These are phyloP conservation scores for Globisporangium mamillatum DNA, from an alignment of 352 stramenopile genomes.

Conservation along the genomic window DNA sequence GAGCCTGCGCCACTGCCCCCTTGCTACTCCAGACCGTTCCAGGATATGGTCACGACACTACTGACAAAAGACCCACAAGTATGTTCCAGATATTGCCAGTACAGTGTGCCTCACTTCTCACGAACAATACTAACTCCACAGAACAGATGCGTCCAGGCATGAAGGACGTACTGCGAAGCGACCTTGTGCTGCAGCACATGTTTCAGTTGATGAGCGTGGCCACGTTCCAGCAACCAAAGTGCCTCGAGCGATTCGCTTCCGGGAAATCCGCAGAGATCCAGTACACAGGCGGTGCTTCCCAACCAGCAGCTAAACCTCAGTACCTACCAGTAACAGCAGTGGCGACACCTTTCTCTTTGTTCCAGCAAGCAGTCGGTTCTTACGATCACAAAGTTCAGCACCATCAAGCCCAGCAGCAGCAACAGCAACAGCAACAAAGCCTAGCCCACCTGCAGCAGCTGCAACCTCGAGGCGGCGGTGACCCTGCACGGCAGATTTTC, in stretches of 20 bases:
- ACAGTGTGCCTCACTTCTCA: neutral
- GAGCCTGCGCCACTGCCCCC: conserved; percentile 26
- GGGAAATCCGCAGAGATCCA: neutral
- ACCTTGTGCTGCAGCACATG: conserved; percentile 30
- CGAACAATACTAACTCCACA: neutral
- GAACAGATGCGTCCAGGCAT: conserved; percentile 27
- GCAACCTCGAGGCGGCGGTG: conserved; percentile 3
- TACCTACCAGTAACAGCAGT: neutral
- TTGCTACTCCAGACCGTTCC: conserved; percentile 31
- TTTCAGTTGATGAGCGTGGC: conserved; percentile 28
- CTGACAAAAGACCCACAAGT: conserved; percentile 41
- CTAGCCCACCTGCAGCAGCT: neutral
- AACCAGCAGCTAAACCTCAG: neutral
- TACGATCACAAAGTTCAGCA: neutral
- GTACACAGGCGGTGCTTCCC: neutral
- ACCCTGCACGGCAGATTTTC: conserved; percentile 39
- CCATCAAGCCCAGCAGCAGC: neutral
- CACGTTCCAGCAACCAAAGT: conserved; percentile 27
- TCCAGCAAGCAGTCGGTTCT: neutral
- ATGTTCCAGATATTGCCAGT: neutral
- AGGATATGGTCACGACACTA: conserved; percentile 26
- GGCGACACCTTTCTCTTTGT: neutral
- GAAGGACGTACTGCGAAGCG: conserved; percentile 21
- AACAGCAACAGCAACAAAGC: neutral
- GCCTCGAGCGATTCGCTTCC: conserved; percentile 20